Evolutionary conservation across 306 rosid species (phyloP).

Genomic region (Cicer pinnatifidum): DNA sequence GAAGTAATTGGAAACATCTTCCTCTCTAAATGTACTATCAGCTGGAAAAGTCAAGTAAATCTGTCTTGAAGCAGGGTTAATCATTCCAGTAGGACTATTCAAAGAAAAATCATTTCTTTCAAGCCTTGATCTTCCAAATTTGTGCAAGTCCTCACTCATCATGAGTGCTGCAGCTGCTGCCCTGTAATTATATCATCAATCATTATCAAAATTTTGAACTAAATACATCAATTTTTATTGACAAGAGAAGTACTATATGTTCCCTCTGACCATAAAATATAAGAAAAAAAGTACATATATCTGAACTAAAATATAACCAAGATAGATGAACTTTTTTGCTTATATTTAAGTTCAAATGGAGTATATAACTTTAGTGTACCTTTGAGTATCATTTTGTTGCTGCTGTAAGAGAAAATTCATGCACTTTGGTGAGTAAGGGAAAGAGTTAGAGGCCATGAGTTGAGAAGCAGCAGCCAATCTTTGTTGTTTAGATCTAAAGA

Average conservation of each 20-base stretch:
- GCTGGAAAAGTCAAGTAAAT: constrained; percentile 99
- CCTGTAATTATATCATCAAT: constrained; percentile 44
- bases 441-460: constrained; percentile 77
- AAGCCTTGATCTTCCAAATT: constrained; percentile 70
- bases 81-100: constrained; percentile 63
- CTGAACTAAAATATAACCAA: background rate
- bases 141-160: constrained; percentile 87
- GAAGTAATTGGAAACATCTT: constrained; percentile 95
- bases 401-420: constrained; percentile 79
- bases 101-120: constrained; percentile 73
- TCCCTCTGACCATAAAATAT: too few species aligned
- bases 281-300: too few species aligned
- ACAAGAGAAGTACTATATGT: too few species aligned
- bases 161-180: constrained; percentile 81
- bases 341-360: too few species aligned
- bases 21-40: constrained; percentile 95
- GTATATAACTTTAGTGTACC: constrained; percentile 41
- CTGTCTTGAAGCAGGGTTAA: constrained; percentile 91
- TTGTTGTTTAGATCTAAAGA: constrained; percentile 90
- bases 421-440: constrained; percentile 76
- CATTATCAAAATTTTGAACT: background rate
- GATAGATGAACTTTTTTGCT: background rate
- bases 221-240: too few species aligned
- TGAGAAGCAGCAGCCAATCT: constrained; percentile 83
- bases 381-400: constrained; percentile 80